Percentiles rank a stretch among this genome's conserved stretches.
phyloP scores from a whole-genome alignment of 495 filamentous ascomycete species.

The Podospora pseudopauciseta region DNA sequence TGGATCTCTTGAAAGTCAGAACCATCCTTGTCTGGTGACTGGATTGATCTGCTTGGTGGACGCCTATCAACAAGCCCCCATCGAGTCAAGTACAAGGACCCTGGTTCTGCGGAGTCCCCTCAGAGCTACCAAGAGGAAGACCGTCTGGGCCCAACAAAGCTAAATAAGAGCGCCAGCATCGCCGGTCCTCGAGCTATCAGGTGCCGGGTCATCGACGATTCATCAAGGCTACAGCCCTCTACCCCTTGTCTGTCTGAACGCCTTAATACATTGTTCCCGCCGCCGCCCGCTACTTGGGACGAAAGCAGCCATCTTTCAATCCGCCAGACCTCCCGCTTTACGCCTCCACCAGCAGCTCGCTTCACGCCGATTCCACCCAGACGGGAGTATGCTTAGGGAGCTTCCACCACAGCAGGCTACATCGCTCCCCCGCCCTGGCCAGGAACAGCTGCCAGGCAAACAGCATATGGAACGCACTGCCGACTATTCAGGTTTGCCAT shows the following conservation, averaged over 20 bases:
- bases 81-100: not conserved
- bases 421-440: conserved; percentile 25
- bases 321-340: not conserved
- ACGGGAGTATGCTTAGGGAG: conserved; percentile 43
- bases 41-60: not conserved
- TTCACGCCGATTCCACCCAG: conserved; percentile 23
- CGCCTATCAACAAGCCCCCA: not conserved
- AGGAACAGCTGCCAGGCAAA: conserved; percentile 31
- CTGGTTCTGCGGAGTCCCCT: not conserved
- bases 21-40: not conserved
- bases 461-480: conserved; percentile 82
- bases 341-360: not conserved
- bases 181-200: not conserved
- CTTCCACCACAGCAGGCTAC: conserved; percentile 33
- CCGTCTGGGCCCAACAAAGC: too few species aligned
- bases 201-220: not conserved
- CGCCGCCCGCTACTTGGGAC: not conserved
- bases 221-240: not conserved
- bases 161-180: too few species aligned
- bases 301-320: not conserved
- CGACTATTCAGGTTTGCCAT: conserved; percentile 97
- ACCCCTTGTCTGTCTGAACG: not conserved
- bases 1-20: not conserved
- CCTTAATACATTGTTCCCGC: not conserved
- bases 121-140: too few species aligned